Conservation (phyloP, 352 stramenopile species). For the Phytophthora kernoviae region DNA sequence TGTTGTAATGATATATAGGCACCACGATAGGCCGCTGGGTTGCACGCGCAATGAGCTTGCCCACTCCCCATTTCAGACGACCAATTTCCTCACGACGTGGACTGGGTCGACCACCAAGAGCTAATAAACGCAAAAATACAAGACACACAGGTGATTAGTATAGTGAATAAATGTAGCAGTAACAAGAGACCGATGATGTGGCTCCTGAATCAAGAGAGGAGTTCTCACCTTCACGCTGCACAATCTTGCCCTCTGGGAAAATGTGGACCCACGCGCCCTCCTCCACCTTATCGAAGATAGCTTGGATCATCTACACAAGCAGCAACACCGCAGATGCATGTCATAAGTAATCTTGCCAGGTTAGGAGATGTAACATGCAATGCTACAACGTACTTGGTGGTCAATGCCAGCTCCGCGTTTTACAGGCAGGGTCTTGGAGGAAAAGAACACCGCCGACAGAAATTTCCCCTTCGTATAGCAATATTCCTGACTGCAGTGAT, state of each 20-base stretch:
- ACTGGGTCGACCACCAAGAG: slow-evolving; percentile 68
- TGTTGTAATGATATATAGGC: slow-evolving; percentile 88
- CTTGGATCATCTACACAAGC: slow-evolving; percentile 58
- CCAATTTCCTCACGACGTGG: slow-evolving; percentile 75
- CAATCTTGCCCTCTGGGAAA: slow-evolving; percentile 89
- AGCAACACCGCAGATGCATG: background rate
- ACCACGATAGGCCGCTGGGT: slow-evolving; percentile 75
- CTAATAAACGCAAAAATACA: slow-evolving; percentile 26
- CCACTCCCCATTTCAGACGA: slow-evolving; percentile 86
- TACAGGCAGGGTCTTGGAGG: slow-evolving; percentile 71
- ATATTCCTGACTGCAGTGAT: slow-evolving; percentile 87
- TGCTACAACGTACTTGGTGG: slow-evolving; percentile 45
- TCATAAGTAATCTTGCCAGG: background rate
- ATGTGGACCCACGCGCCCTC: slow-evolving; percentile 86
- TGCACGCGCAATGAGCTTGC: slow-evolving; percentile 84
- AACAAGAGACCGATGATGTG: background rate
- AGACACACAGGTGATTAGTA: background rate
- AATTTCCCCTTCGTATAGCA: slow-evolving; percentile 71
- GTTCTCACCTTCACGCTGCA: slow-evolving; percentile 57
- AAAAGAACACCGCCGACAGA: slow-evolving; percentile 66
- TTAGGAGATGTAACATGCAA: background rate
- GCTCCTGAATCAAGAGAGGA: background rate
- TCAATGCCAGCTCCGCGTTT: slow-evolving; percentile 78
- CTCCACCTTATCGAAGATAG: slow-evolving; percentile 83
- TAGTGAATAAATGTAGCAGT: background rate